Evolutionary conservation across 164 flowering plant genomes (phyloP).

Genomic region (Hamamelis virginiana): DNA sequence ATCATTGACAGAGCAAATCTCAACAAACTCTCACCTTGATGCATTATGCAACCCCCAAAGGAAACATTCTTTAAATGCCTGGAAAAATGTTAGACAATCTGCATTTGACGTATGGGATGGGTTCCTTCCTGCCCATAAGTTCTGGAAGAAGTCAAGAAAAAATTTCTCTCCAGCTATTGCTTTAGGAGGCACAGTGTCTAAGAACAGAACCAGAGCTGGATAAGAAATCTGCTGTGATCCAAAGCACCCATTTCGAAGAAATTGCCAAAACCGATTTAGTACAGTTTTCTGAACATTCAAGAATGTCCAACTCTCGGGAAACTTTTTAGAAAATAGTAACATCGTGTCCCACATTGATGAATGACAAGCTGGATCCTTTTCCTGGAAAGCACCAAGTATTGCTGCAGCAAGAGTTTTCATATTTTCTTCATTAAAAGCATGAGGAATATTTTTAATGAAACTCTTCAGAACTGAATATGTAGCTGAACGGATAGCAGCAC

Average conservation of each 20-base stretch:
- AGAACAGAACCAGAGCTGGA: slow-evolving; percentile 60
- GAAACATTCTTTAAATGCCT: slow-evolving; percentile 75
- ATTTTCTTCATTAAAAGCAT: slow-evolving; percentile 59
- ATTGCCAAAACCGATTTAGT: slow-evolving; percentile 68
- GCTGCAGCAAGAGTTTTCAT: slow-evolving; percentile 53
- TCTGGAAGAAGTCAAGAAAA: slow-evolving; percentile 64
- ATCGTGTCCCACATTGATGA: slow-evolving; percentile 87
- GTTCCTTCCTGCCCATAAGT: slow-evolving; percentile 83
- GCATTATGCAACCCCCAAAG: slow-evolving; percentile 70
- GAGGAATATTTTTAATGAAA: slow-evolving; percentile 65
- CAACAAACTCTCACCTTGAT: slow-evolving; percentile 51
- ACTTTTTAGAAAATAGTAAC: slow-evolving; percentile 61
- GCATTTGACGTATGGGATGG: slow-evolving; percentile 36
- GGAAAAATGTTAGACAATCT: slow-evolving; percentile 58
- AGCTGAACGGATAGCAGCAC: slow-evolving; percentile 68
- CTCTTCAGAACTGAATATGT: slow-evolving; percentile 72
- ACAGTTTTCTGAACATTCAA: slow-evolving; percentile 61
- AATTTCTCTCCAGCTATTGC: slow-evolving; percentile 54
- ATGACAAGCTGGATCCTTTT: slow-evolving; percentile 85
- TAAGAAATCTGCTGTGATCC: slow-evolving; percentile 90
- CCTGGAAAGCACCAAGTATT: slow-evolving; percentile 88
- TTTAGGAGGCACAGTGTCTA: slow-evolving; percentile 63
- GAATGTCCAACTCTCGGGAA: slow-evolving; percentile 71
- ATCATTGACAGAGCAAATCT: not conserved
- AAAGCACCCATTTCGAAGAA: slow-evolving; percentile 88